phyloP scores from a whole-genome alignment of 176 grass and related monocot species.

The Triticum turgidum region DNA sequence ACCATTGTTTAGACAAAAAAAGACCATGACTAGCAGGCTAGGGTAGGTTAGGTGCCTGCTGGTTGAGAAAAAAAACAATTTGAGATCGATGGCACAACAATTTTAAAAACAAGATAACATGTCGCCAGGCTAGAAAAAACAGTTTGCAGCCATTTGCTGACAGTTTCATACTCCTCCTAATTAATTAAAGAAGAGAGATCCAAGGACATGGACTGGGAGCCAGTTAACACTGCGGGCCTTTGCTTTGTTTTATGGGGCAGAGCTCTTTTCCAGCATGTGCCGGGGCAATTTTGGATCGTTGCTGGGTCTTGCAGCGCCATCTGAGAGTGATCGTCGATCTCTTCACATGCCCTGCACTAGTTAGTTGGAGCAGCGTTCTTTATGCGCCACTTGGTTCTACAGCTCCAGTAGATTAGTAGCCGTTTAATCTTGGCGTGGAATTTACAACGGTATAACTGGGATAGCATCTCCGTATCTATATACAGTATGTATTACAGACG shows the following conservation, averaged over 20 bases:
- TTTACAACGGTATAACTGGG: slow-evolving; percentile 22
- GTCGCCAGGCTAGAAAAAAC: background rate
- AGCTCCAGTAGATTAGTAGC: background rate
- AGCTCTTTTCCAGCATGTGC: slow-evolving; percentile 31
- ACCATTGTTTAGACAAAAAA: background rate
- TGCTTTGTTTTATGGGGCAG: background rate
- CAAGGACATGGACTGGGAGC: background rate
- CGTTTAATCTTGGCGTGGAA: background rate
- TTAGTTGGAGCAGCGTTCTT: background rate
- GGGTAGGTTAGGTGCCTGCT: background rate
- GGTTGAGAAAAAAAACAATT: background rate
- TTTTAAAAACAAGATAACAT: background rate
- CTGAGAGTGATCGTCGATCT: slow-evolving; percentile 6
- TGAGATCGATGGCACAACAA: background rate
- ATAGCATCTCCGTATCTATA: background rate
- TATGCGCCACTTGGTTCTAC: slow-evolving; percentile 19
- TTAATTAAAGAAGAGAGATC: background rate
- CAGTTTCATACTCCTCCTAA: background rate
- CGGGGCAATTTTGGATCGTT: slow-evolving; percentile 6
- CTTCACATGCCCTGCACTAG: slow-evolving; percentile 20
- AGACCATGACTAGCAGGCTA: background rate
- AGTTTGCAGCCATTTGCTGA: slow-evolving; percentile 1
- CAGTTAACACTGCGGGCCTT: slow-evolving; percentile 1
- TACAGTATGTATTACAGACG: background rate
- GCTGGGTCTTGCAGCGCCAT: background rate